Base-by-base conservation (phyloP, 2,329 filamentous ascomycete genomes). In the Cytospora piceae region DNA sequence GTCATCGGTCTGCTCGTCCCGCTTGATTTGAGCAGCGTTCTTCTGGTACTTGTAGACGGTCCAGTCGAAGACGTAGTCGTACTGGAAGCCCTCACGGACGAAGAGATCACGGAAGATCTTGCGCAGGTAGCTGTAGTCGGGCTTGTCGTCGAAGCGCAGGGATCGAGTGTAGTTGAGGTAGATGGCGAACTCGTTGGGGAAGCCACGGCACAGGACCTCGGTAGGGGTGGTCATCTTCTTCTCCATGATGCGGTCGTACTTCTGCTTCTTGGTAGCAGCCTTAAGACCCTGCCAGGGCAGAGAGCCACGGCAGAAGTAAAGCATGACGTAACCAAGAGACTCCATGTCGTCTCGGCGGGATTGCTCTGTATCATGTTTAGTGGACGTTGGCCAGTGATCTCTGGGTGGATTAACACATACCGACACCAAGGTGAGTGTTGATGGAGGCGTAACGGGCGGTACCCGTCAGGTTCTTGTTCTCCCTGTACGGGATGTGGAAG, bases 181-280 rank as follows among this genome's bases (percentile, higher is more conserved):
- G 80, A 98, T 98, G 83, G 94, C 94, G 74, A 99, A 99, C 83
- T 99, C 95, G 80, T 98, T 97, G 74, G 95, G 95, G 85, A 99
- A 98, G 72, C 95, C 95, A 79, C 94, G 93, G 89, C 95, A 99
- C 58, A 99, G 92, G 58, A 97, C 94, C 82, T 99, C 94, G 73
- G 94, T 98, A 11, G 95, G 94, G 3, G 95, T 99, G 17, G 95
- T 99, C 95, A 98, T 98, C 92, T 99, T 99, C 90, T 99, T 99
- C 87, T 99, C 95, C 94, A 98, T 98, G 83, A 99, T 99, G 71
- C 94, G 89, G 82, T 99, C 95, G 78, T 99, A 98, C 85, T 99
- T 99, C 84, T 98, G 94, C 90, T 97, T 97, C 89, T 97, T 97
- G 72, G 94, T 97, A 73, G 94, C 94, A 83, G 94, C 94, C 88